Base-by-base conservation (phyloP, 1,284 basidiomycete species). In the Cutaneotrichosporon cutaneum region DNA sequence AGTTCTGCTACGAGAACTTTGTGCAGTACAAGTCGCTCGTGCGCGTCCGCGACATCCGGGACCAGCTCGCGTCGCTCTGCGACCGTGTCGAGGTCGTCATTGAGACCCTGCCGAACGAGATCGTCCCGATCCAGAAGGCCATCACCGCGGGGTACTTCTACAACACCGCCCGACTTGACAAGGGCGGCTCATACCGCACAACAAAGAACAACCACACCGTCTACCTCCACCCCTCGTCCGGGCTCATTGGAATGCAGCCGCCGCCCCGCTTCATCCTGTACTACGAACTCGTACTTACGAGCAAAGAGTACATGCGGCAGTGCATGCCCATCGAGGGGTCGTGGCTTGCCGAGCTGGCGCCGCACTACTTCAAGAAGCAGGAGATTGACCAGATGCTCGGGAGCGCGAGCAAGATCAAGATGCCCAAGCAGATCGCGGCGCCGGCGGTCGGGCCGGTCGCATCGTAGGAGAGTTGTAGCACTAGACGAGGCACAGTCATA, bases 81-180 rank as follows among this genome's bases (percentile, higher is more conserved):
- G 96, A 99, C 78, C 88, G 96, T 32, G 95, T 98, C 48, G 96
- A 99, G 76, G 88, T 99, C 50, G 86, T 95, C 22, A 87, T 98
- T 58, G 82, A 89, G 73, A 85, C 86, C 57, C 94, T 91, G 74
- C 89, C 91, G 52, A 96, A 97, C 80, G 94, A 99, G 74, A 89
- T 96, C 66, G 87, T 88, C 0, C 89, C 94, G 0, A 85, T 99
- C 26, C 96, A 99, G 78, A 96, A 97, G 80, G 91, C 94, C 0
- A 83, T 99, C 62, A 92, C 92, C 0, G 86, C 94, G 1, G 96
- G 96, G 2, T 98, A 94, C 82, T 96, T 97, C 80, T 95, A 95
- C 78, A 95, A 96, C 73, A 92, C 93, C 21, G 92, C 90, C 3
- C 86, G 89, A 68, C 79, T 95, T 51, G 91, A 94, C 77, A 92